These are phyloP conservation scores for Odonthalia washingtoniensis DNA, from an alignment of 31 red algal genomes.

Conservation along the genomic window DNA sequence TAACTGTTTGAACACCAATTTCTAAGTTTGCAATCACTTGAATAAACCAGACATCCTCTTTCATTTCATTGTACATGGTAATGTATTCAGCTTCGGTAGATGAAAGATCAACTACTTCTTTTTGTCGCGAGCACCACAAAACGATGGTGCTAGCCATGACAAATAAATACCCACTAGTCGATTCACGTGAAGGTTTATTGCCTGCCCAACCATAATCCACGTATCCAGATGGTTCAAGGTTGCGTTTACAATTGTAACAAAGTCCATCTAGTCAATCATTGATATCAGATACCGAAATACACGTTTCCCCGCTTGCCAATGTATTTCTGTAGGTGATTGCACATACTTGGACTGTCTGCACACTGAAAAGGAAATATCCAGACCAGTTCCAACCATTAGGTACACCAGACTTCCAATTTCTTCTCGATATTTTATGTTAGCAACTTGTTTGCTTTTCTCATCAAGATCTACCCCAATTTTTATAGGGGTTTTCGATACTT, in stretches of 20 bases:
- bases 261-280: background rate
- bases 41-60: background rate
- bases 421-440: conserved; percentile 5
- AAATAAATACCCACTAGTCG: conserved; percentile 42
- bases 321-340: background rate
- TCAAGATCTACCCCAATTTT: background rate
- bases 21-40: background rate
- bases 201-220: conserved; percentile 39
- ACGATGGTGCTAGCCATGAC: conserved; percentile 5
- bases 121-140: conserved; percentile 20
- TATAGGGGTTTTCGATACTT: background rate
- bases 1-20: background rate
- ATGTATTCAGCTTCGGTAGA: conserved; percentile 48
- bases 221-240: background rate
- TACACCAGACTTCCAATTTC: conserved; percentile 24
- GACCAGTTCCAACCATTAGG: conserved; percentile 25
- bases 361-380: conserved; percentile 33
- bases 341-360: conserved; percentile 1
- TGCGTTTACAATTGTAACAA: background rate
- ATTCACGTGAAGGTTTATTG: conserved; percentile 22
- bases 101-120: conserved; percentile 35
- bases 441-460: background rate
- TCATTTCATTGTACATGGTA: background rate
- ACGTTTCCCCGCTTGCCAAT: conserved; percentile 25
- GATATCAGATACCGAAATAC: conserved; percentile 13